These are phyloP conservation scores for Astragalus glycyphyllos DNA, from an alignment of 306 rosid species.

Conservation along the genomic window DNA sequence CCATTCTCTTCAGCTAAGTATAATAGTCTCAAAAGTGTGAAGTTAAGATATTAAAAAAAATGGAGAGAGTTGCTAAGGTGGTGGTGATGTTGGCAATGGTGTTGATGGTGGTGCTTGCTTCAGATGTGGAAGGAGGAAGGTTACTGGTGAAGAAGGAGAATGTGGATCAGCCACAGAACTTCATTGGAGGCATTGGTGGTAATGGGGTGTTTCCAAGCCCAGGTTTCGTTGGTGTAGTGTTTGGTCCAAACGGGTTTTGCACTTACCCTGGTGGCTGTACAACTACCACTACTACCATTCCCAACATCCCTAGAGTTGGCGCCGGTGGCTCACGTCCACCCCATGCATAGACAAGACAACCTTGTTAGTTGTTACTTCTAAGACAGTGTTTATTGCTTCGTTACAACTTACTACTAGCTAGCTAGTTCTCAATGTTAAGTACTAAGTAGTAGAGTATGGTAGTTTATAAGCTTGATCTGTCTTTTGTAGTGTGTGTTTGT, in stretches of 20 bases:
- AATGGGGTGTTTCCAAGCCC: slow-evolving; percentile 46
- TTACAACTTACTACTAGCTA: too few relatives aligned
- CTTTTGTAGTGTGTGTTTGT: neutral
- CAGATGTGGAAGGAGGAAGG: slow-evolving; percentile 45
- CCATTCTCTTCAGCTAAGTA: neutral
- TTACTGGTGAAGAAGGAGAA: slow-evolving; percentile 9
- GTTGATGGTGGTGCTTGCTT: slow-evolving; percentile 33
- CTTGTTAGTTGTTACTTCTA: too few relatives aligned
- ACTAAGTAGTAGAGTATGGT: neutral
- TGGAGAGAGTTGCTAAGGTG: slow-evolving; percentile 40
- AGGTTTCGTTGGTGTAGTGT: slow-evolving; percentile 30
- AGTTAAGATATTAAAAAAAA: neutral
- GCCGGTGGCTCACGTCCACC: slow-evolving; percentile 12
- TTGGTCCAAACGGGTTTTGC: slow-evolving; percentile 33
- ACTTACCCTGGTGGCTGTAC: slow-evolving; percentile 50
- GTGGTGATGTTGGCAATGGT: slow-evolving; percentile 22
- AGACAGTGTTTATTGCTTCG: neutral
- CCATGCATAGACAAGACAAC: slow-evolving; percentile 25
- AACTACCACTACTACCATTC: slow-evolving; percentile 32
- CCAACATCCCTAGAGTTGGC: slow-evolving; percentile 26
- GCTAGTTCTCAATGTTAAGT: too few relatives aligned
- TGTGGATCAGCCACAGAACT: slow-evolving; percentile 41
- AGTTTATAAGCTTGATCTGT: slow-evolving; percentile 26
- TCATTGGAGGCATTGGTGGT: slow-evolving; percentile 42
- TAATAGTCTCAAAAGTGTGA: too few relatives aligned